Base-by-base conservation (phyloP, 1,284 basidiomycete species). In the Ceratobasidium sp. region DNA sequence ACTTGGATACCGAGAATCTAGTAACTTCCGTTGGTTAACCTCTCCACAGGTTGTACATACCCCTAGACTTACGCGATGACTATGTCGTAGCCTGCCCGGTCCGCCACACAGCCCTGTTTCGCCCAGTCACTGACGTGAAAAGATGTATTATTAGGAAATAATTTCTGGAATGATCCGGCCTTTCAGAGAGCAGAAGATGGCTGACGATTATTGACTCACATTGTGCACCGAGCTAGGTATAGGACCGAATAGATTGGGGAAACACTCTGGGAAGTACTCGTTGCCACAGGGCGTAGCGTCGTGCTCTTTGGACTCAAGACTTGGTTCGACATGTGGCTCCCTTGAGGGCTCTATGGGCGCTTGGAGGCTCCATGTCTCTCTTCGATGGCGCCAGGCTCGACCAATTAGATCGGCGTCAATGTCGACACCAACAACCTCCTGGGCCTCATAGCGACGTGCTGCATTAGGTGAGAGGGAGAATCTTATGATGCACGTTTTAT, bases 1-100 rank as follows among this genome's bases (percentile, higher is more conserved):
- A 94, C 77, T 93, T 94, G 0, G 91, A 86, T 50, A 94, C 79
- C 0, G 92, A 94, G 71, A 94, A 87, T 1, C 91, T 93, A 73
- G 1, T n/a, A 35, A 31, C 10, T 38, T 32, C 4, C 34, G 6
- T 10, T 57, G 35, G 64, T 42, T 4, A 6, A 42, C 45, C 29
- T 34, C n/a, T 20, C 10, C 12, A 43, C 25, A 27, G 17, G 34
- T 42, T n/a, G 10, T n/a, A 35, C 32, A 47, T 17, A 40, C 35
- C n/a, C n/a, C n/a, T 22, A 22, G 12, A 80, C 89, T 72, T 74
- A 93, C 91, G 86, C 92, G 47, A 93, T 71, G 27, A 93, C 84
- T 38, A 92, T 82, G 73, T 92, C 86, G 74, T 92, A 93, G 0
- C 84, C 83, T 1, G 82, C 80, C 73, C 90, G 87, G 70, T 77